Conservation (phyloP, 2,329 filamentous ascomycete genomes). For the Aspergillus costaricaensis region DNA sequence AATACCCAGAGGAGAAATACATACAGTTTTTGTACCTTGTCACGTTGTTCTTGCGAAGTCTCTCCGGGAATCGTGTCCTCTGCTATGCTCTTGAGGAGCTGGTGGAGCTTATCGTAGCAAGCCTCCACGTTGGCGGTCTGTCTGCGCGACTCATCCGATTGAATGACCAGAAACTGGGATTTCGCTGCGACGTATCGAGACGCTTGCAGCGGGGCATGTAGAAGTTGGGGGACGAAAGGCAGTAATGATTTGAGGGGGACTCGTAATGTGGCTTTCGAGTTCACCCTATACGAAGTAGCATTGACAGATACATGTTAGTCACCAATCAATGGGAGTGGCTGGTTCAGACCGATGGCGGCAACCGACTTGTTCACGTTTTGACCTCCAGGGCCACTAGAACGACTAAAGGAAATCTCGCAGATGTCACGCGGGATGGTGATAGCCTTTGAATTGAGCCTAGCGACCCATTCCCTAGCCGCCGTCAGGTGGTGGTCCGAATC, state of each 20-base stretch:
- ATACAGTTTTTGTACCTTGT: constrained; percentile 58
- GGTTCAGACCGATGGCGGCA: constrained; percentile 9
- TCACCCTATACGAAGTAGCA: constrained; percentile 52
- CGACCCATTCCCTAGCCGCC: constrained; percentile 60
- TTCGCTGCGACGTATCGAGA: constrained; percentile 59
- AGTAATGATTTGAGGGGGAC: constrained; percentile 56
- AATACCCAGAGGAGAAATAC: constrained; percentile 17
- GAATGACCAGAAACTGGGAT: constrained; percentile 59
- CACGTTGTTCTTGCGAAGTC: constrained; percentile 57
- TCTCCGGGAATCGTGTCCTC: constrained; percentile 59
- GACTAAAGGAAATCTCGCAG: constrained; percentile 62
- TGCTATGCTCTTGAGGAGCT: constrained; percentile 56
- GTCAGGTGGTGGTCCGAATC: constrained; percentile 35
- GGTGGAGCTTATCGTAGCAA: constrained; percentile 61
- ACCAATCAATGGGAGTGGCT: not conserved
- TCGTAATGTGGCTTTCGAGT: constrained; percentile 66
- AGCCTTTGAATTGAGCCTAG: constrained; percentile 50
- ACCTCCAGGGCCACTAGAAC: constrained; percentile 65
- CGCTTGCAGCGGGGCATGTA: constrained; percentile 54
- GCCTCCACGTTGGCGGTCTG: constrained; percentile 61
- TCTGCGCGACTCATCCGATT: constrained; percentile 64
- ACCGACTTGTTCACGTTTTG: constrained; percentile 70
- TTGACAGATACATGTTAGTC: not conserved
- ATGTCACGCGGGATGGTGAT: constrained; percentile 57
- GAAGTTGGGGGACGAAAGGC: constrained; percentile 54